Evolutionary conservation across 2,329 filamentous ascomycete genomes (phyloP).

Genomic region (Mycosphaerella arachidis): DNA sequence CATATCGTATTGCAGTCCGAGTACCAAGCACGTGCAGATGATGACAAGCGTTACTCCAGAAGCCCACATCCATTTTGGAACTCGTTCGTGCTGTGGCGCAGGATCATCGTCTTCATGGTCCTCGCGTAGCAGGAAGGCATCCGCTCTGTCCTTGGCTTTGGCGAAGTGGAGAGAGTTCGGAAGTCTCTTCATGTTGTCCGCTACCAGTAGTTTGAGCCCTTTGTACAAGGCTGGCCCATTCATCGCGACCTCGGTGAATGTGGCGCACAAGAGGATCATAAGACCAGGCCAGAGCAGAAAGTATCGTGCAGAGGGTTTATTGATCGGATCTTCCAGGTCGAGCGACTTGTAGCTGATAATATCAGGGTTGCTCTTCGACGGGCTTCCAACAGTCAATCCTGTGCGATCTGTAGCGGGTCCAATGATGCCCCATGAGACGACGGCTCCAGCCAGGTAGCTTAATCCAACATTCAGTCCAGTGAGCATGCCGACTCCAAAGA

Average conservation of each 20-base stretch:
- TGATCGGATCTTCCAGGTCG: constrained; percentile 20
- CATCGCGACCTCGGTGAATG: constrained; percentile 33
- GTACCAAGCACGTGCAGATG: constrained; percentile 47
- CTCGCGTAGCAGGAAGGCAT: constrained; percentile 10
- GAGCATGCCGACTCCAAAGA: constrained; percentile 56
- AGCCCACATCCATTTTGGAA: constrained; percentile 50
- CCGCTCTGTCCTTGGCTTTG: constrained; percentile 4
- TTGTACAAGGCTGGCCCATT: constrained; percentile 8
- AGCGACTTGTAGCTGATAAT: constrained; percentile 37
- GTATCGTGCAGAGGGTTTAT: constrained; percentile 43
- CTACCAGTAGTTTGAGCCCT: constrained; percentile 9
- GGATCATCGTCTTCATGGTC: constrained; percentile 37
- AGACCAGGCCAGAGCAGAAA: constrained; percentile 49
- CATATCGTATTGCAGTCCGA: constrained; percentile 51
- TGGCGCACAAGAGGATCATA: constrained; percentile 37
- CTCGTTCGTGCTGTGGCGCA: constrained; percentile 46
- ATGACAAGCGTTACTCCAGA: constrained; percentile 44
- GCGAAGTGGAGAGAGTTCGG: constrained; percentile 2
- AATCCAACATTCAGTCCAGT: constrained; percentile 55
- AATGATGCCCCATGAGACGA: constrained; percentile 54
- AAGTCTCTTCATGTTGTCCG: constrained; percentile 2
- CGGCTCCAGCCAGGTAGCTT: constrained; percentile 53
- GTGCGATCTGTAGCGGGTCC: constrained; percentile 52
- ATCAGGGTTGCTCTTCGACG: constrained; percentile 27
- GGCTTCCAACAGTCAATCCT: constrained; percentile 42